phyloP scores from a whole-genome alignment of 495 filamentous ascomycete species.

The Xylaria longipes region DNA sequence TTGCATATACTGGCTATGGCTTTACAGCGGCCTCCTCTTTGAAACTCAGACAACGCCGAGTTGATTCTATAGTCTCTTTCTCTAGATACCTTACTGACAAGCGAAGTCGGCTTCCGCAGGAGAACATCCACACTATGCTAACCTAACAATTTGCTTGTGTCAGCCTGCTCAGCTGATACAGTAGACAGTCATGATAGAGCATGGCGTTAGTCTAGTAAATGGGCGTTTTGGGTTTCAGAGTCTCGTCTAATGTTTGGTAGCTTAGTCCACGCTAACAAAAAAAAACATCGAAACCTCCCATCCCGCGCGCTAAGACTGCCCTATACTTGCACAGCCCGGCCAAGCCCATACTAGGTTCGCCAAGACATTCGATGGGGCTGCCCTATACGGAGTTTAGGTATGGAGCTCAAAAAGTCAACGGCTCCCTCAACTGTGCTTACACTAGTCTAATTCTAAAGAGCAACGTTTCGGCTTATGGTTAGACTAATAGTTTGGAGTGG shows the following conservation, averaged over 20 bases:
- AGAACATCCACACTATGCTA: neutral
- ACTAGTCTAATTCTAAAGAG: neutral
- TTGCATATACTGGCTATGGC: neutral
- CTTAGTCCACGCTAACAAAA: neutral
- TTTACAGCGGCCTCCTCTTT: neutral
- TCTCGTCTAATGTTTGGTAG: neutral
- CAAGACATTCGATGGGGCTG: constrained; percentile 22
- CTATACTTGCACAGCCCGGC: constrained; percentile 20
- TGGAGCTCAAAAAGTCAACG: constrained; percentile 4
- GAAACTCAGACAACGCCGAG: neutral
- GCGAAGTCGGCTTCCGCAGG: neutral
- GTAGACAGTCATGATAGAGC: neutral
- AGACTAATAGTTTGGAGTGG: neutral
- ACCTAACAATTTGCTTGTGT: neutral
- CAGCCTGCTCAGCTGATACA: neutral
- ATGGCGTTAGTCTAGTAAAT: constrained; percentile 4
- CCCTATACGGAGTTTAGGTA: constrained; percentile 17
- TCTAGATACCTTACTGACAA: neutral
- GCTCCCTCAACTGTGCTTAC: constrained; percentile 16
- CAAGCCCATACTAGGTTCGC: constrained; percentile 22
- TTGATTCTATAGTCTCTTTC: neutral
- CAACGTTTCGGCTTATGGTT: neutral
- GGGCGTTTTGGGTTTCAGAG: neutral
- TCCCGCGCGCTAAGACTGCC: constrained; percentile 9
- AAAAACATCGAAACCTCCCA: neutral